phyloP scores from a whole-genome alignment of 805 yeast species.

The Spathaspora sp. region DNA sequence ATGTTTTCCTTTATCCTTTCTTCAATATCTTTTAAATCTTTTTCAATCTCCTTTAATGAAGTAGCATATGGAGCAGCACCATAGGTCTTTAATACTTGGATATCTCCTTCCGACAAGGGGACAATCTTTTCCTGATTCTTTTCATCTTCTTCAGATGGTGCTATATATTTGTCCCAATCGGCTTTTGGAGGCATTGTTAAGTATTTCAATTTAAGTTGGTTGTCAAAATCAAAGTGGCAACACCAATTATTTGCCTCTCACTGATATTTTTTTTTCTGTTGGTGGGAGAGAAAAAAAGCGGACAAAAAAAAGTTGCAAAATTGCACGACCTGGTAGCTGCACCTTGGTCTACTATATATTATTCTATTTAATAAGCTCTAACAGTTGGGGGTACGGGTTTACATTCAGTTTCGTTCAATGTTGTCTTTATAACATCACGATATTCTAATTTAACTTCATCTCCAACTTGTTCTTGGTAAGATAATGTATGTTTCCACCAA shows the following conservation, averaged over 20 bases:
- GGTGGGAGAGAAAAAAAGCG: constrained; percentile 22
- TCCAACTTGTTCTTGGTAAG: constrained; percentile 79
- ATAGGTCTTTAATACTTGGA: constrained; percentile 93
- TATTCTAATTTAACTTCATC: constrained; percentile 71
- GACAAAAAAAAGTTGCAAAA: constrained; percentile 1
- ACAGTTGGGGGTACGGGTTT: constrained; percentile 95
- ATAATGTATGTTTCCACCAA: constrained; percentile 97
- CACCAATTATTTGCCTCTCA: neutral
- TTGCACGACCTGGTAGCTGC: neutral
- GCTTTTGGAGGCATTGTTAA: constrained; percentile 88
- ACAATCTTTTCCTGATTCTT: constrained; percentile 67
- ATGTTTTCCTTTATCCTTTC: constrained; percentile 88
- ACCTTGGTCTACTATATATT: neutral
- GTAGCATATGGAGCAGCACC: constrained; percentile 96
- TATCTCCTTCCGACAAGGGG: constrained; percentile 94
- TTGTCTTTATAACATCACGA: constrained; percentile 78
- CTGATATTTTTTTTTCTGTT: neutral
- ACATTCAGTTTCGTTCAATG: constrained; percentile 90
- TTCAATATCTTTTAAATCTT: constrained; percentile 82
- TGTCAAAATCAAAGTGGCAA: constrained; percentile 1
- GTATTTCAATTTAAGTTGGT: neutral
- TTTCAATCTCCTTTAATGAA: constrained; percentile 75
- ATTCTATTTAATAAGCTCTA: constrained; percentile 64
- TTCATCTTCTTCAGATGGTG: constrained; percentile 73
- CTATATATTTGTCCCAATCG: constrained; percentile 96